Evolutionary conservation across 2,329 filamentous ascomycete species (phyloP).

Genomic region (Cladobotryum mycophilum): DNA sequence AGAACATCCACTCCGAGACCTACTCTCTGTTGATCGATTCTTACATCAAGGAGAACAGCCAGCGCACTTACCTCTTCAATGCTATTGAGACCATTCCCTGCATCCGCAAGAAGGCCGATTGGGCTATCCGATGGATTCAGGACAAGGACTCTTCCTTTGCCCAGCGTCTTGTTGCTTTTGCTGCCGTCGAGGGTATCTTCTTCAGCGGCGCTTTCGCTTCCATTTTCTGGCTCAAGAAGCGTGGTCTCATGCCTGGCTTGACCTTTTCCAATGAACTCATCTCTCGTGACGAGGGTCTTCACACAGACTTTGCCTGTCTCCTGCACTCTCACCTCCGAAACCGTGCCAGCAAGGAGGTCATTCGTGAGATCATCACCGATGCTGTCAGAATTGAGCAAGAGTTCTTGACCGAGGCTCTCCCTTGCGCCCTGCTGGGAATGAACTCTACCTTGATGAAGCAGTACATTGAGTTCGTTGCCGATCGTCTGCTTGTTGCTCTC

Average conservation of each 20-base stretch:
- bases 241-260: conserved; percentile 94
- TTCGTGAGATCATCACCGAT: conserved; percentile 86
- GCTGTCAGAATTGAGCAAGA: conserved; percentile 94
- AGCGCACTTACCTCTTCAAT: conserved; percentile 93
- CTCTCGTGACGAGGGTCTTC: conserved; percentile 97
- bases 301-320: conserved; percentile 98
- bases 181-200: conserved; percentile 98
- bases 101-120: conserved; percentile 98
- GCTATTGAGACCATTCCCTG: conserved; percentile 98
- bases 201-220: conserved; percentile 98
- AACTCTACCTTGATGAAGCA: conserved; percentile 97
- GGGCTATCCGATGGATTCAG: conserved; percentile 91
- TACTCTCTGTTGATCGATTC: conserved; percentile 99
- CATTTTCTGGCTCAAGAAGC: conserved; percentile 99
- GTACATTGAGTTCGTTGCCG: conserved; percentile 99
- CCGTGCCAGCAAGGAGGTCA: conserved; percentile 74
- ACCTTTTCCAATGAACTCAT: conserved; percentile 99
- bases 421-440: conserved; percentile 92
- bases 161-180: conserved; percentile 91
- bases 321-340: conserved; percentile 96
- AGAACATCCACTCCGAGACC: conserved; percentile 99
- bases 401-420: conserved; percentile 93
- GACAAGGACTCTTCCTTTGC: conserved; percentile 93
- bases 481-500: conserved; percentile 85
- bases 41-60: conserved; percentile 96